These are phyloP conservation scores for Lithospermum erythrorhizon DNA, from an alignment of 257 asterid genomes.

Conservation along the genomic window DNA sequence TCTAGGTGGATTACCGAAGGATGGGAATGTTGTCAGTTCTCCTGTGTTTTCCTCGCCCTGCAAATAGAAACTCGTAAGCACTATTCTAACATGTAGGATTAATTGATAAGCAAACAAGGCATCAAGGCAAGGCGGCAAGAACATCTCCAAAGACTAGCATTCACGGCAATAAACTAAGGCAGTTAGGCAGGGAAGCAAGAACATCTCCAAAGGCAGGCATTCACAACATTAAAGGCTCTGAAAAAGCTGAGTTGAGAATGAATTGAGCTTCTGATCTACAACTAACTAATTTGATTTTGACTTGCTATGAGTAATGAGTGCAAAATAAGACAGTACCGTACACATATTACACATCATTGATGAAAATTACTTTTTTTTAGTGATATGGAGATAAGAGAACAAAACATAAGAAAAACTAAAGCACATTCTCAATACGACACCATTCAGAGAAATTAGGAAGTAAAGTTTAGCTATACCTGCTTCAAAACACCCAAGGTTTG, in stretches of 20 bases:
- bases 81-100: not conserved
- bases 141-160: not conserved
- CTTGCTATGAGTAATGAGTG: not conserved
- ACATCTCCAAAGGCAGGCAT: not conserved
- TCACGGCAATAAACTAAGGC: not conserved
- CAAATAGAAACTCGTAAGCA: slow-evolving; percentile 6
- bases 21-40: slow-evolving; percentile 40
- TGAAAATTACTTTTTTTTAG: no score
- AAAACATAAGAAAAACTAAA: not conserved
- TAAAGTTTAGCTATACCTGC: slow-evolving; percentile 33
- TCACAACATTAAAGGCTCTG: not conserved
- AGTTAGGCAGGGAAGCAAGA: not conserved
- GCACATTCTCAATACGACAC: no score
- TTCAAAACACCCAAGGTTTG: slow-evolving; percentile 55
- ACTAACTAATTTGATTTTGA: not conserved
- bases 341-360: not conserved
- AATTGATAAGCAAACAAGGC: not conserved
- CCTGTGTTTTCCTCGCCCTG: slow-evolving; percentile 50
- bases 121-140: not conserved
- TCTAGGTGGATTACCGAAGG: slow-evolving; percentile 35
- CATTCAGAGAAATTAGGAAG: not conserved
- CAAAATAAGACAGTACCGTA: not conserved
- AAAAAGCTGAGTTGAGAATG: not conserved
- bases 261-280: not conserved
- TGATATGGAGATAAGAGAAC: not conserved